A percentile compares a stretch with the other conserved stretches of the same genome.
Conservation (phyloP, 2,329 filamentous ascomycete species). For the Thielaviopsis populi region DNA sequence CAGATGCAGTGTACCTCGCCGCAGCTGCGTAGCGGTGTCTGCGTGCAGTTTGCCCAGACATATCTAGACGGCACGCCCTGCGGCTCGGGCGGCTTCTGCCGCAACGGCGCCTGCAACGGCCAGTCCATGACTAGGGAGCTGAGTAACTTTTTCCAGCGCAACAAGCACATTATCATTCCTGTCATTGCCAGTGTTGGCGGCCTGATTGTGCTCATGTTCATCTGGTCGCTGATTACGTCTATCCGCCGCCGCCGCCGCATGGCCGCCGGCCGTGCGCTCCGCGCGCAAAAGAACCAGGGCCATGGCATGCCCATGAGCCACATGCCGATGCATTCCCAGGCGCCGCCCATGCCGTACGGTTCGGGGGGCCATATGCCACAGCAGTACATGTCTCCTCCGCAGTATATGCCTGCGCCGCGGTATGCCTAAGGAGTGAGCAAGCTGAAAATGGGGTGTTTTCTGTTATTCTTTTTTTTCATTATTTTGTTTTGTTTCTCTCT, state of each 20-base stretch:
- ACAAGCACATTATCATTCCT: slow-evolving; percentile 73
- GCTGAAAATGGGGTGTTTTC: neutral
- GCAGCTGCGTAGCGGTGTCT: slow-evolving; percentile 48
- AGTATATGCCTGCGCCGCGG: slow-evolving; percentile 7
- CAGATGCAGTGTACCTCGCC: slow-evolving; percentile 61
- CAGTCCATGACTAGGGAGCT: slow-evolving; percentile 55
- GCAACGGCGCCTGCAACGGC: slow-evolving; percentile 63
- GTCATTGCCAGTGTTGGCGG: slow-evolving; percentile 56
- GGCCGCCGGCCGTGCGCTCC: neutral
- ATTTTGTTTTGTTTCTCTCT: too few species aligned
- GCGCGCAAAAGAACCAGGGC: neutral
- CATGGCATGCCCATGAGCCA: neutral
- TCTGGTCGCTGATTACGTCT: slow-evolving; percentile 45
- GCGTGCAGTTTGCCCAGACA: slow-evolving; percentile 69
- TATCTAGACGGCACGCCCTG: slow-evolving; percentile 88
- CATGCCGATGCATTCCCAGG: neutral
- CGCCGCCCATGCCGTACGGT: neutral
- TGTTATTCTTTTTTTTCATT: neutral
- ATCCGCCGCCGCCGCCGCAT: slow-evolving; percentile 18
- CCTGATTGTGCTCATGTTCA: slow-evolving; percentile 54
- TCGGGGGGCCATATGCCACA: neutral
- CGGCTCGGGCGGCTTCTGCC: slow-evolving; percentile 62
- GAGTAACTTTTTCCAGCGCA: slow-evolving; percentile 55
- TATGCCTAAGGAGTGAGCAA: neutral
- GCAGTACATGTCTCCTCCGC: too few species aligned